phyloP scores from a whole-genome alignment of 2,329 filamentous ascomycete genomes.

The Xylariaceae sp. region DNA sequence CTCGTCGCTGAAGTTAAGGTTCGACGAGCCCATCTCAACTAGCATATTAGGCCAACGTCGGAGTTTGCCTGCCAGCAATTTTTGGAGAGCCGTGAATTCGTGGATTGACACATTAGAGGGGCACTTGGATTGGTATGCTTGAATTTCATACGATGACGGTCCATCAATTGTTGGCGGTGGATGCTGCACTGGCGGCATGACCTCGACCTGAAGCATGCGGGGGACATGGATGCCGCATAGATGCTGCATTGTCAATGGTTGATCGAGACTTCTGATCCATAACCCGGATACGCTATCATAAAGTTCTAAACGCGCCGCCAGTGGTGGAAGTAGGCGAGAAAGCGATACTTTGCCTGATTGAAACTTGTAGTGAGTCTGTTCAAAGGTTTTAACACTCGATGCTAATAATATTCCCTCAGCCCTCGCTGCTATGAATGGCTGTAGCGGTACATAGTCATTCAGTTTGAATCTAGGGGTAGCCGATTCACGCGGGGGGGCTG shows the following conservation, averaged over 20 bases:
- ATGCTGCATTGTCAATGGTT: slow-evolving; percentile 36
- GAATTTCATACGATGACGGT: slow-evolving; percentile 59
- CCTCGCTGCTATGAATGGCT: slow-evolving; percentile 13
- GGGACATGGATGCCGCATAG: slow-evolving; percentile 28
- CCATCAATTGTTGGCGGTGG: slow-evolving; percentile 41
- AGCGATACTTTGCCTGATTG: slow-evolving; percentile 35
- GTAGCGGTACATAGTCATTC: slow-evolving; percentile 24
- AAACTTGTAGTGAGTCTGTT: slow-evolving; percentile 38
- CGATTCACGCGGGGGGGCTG: slow-evolving; percentile 21
- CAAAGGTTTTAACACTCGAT: slow-evolving; percentile 38
- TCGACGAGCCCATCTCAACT: slow-evolving; percentile 55
- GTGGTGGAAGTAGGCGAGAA: slow-evolving; percentile 32
- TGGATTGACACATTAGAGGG: slow-evolving; percentile 53
- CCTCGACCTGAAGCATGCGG: slow-evolving; percentile 18
- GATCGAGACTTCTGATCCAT: slow-evolving; percentile 31
- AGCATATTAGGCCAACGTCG: slow-evolving; percentile 58
- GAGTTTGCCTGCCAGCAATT: slow-evolving; percentile 51
- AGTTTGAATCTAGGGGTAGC: slow-evolving; percentile 28
- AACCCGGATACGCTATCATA: slow-evolving; percentile 33
- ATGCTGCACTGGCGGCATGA: slow-evolving; percentile 19
- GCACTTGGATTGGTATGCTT: slow-evolving; percentile 56
- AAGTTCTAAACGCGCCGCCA: slow-evolving; percentile 35
- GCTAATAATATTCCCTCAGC: slow-evolving; percentile 31
- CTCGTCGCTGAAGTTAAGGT: slow-evolving; percentile 65
- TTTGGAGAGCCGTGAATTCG: slow-evolving; percentile 60